Percentiles rank a stretch among this genome's conserved stretches.
Evolutionary conservation across 805 yeast species (phyloP).

Genomic region (Candida caryicola): DNA sequence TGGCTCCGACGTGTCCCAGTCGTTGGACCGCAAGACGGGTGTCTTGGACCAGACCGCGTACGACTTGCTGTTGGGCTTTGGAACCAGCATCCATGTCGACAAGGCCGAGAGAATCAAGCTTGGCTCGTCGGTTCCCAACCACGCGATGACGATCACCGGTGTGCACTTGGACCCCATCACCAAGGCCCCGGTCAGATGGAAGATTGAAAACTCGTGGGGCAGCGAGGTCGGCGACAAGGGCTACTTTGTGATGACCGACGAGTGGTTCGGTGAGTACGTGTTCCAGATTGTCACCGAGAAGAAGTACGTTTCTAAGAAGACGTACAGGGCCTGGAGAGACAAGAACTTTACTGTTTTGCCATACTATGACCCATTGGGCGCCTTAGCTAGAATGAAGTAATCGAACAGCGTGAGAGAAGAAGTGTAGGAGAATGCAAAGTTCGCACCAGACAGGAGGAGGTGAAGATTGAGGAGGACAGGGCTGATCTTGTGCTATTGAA

Average conservation of each 20-base stretch:
- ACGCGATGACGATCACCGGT: slow-evolving; percentile 84
- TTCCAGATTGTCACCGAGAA: slow-evolving; percentile 40
- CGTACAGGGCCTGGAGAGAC: slow-evolving; percentile 34
- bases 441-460: too few species aligned
- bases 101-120: slow-evolving; percentile 71
- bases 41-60: slow-evolving; percentile 69
- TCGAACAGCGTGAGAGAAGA: too few species aligned
- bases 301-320: slow-evolving; percentile 34
- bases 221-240: slow-evolving; percentile 39
- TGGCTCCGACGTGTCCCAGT: slow-evolving; percentile 87
- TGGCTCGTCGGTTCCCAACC: slow-evolving; percentile 79
- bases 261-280: slow-evolving; percentile 43
- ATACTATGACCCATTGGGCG: slow-evolving; percentile 43
- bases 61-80: slow-evolving; percentile 60
- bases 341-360: slow-evolving; percentile 35
- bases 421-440: too few species aligned
- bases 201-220: slow-evolving; percentile 46
- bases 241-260: slow-evolving; percentile 43
- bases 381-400: slow-evolving; percentile 26
- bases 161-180: slow-evolving; percentile 62
- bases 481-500: too few species aligned
- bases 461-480: too few species aligned
- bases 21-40: slow-evolving; percentile 60
- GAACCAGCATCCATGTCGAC: slow-evolving; percentile 46
- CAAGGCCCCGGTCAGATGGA: slow-evolving; percentile 43